Conservation (phyloP, 495 filamentous ascomycete species). For the Neurospora africana region DNA sequence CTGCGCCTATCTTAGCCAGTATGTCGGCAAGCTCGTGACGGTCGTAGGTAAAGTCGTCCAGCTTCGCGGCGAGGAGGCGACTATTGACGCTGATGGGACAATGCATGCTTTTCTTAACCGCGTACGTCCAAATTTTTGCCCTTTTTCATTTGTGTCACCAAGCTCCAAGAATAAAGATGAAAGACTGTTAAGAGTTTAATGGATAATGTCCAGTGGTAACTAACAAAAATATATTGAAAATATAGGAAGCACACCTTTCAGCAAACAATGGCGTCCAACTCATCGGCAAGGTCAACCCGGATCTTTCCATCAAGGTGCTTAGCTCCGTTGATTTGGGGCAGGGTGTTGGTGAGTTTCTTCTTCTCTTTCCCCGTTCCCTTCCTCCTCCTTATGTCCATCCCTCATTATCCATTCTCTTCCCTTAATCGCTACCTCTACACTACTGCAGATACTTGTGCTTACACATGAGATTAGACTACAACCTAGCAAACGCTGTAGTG, state of each 20-base stretch:
- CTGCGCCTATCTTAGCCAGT: slow-evolving; percentile 54
- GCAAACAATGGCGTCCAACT: slow-evolving; percentile 76
- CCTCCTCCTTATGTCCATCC: neutral
- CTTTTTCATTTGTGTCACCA: neutral
- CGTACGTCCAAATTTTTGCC: slow-evolving; percentile 29
- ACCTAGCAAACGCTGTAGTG: slow-evolving; percentile 69
- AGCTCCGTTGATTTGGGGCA: slow-evolving; percentile 70
- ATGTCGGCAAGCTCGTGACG: slow-evolving; percentile 64
- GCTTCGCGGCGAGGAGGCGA: slow-evolving; percentile 70
- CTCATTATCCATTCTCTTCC: neutral
- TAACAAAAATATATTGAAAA: neutral
- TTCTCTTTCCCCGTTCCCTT: neutral
- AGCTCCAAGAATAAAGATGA: neutral
- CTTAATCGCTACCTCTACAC: slow-evolving; percentile 8
- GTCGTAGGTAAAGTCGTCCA: slow-evolving; percentile 76
- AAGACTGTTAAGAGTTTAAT: neutral
- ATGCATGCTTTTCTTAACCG: slow-evolving; percentile 64
- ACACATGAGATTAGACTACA: slow-evolving; percentile 51
- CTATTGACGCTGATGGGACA: slow-evolving; percentile 63
- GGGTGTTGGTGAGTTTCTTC: slow-evolving; percentile 46
- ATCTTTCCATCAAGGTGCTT: slow-evolving; percentile 65
- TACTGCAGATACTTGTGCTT: neutral
- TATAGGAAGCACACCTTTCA: slow-evolving; percentile 64
- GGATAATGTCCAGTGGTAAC: neutral
- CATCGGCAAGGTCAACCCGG: slow-evolving; percentile 80